phyloP scores from a whole-genome alignment of 2,329 filamentous ascomycete genomes.

The Pseudopithomyces chartarum region DNA sequence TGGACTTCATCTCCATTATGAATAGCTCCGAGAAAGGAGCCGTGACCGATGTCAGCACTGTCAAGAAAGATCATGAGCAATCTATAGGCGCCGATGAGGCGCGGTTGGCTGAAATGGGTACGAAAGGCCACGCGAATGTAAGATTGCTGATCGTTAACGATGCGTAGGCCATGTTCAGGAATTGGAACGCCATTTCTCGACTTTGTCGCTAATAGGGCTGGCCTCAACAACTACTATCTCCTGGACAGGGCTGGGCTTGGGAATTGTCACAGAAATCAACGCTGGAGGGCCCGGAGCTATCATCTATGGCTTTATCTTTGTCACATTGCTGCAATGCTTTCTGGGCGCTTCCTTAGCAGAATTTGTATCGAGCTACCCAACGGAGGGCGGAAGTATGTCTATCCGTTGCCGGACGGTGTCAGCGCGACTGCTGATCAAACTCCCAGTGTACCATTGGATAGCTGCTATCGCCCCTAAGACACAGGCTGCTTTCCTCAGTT shows the following conservation, averaged over 20 bases:
- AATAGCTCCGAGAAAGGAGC: background rate
- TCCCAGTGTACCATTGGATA: conserved; percentile 15
- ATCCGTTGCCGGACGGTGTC: too few species aligned
- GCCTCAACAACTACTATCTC: conserved; percentile 17
- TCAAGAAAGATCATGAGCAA: background rate
- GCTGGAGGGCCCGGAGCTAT: conserved; percentile 16
- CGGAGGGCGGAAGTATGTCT: conserved; percentile 11
- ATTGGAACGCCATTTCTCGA: conserved; percentile 12
- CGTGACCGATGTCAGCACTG: background rate
- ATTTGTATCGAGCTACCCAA: conserved; percentile 15
- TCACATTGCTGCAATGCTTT: conserved; percentile 13
- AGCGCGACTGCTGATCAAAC: background rate
- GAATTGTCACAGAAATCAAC: conserved; percentile 14
- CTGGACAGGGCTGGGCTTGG: conserved; percentile 16
- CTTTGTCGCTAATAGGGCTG: conserved; percentile 12
- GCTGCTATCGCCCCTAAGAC: conserved; percentile 13
- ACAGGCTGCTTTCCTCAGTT: conserved; percentile 12
- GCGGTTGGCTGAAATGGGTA: conserved; percentile 16
- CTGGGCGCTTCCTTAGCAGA: conserved; percentile 16
- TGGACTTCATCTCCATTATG: background rate
- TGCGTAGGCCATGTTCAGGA: conserved; percentile 12
- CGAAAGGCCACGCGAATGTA: background rate
- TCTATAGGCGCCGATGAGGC: conserved; percentile 9
- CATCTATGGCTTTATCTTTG: conserved; percentile 15
- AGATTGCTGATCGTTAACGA: background rate